phyloP scores from a whole-genome alignment of 2,329 filamentous ascomycete species.

The Hypoxylon sp. region DNA sequence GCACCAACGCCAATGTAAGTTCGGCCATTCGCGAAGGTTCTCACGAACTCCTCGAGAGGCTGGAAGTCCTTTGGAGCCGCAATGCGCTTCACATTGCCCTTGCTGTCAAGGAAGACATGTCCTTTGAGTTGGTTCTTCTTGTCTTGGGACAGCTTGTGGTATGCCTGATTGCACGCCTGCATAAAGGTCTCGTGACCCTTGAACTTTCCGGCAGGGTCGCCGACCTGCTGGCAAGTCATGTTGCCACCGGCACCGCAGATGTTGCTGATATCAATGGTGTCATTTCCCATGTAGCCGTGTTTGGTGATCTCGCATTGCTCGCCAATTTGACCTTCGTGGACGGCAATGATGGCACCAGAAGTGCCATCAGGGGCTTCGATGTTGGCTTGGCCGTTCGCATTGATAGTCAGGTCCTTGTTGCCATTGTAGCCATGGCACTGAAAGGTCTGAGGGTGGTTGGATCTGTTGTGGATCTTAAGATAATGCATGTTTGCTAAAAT shows the following conservation, averaged over 20 bases:
- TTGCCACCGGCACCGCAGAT: constrained; percentile 60
- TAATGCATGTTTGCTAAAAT: constrained; percentile 49
- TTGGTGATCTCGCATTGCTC: constrained; percentile 61
- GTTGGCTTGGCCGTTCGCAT: constrained; percentile 48
- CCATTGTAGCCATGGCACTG: constrained; percentile 57
- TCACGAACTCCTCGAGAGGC: constrained; percentile 56
- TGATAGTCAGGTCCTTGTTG: constrained; percentile 55
- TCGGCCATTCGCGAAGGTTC: constrained; percentile 57
- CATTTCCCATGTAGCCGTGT: constrained; percentile 52
- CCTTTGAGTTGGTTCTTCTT: constrained; percentile 54
- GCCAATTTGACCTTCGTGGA: constrained; percentile 57
- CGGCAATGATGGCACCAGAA: constrained; percentile 58
- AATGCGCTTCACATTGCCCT: constrained; percentile 55
- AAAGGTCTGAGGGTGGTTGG: constrained; percentile 55
- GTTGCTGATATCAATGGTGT: constrained; percentile 54
- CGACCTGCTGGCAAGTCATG: constrained; percentile 58
- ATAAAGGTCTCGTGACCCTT: constrained; percentile 59
- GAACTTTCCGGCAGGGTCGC: constrained; percentile 53
- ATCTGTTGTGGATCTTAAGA: constrained; percentile 56
- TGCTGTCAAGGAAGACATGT: constrained; percentile 52
- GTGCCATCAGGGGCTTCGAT: constrained; percentile 54
- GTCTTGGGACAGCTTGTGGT: constrained; percentile 53
- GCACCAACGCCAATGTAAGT: constrained; percentile 59
- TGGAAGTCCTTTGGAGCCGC: constrained; percentile 56
- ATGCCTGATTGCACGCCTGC: constrained; percentile 57